Conservation (phyloP, 164 flowering plant genomes). For the Warburgia ugandensis region DNA sequence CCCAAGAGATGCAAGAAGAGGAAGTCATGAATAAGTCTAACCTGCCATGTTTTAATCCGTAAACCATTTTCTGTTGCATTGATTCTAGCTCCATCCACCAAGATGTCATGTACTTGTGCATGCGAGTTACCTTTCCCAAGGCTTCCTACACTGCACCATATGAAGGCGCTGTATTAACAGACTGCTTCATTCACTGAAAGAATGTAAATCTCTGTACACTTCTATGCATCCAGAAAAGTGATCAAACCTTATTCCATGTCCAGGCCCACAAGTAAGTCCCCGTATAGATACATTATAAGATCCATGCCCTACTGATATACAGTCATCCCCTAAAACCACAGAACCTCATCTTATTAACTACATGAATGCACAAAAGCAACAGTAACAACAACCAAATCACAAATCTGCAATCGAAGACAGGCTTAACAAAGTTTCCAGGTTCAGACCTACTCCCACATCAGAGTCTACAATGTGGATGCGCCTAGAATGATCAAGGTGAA, state of each 20-base stretch:
- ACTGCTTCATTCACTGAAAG: too few relatives aligned
- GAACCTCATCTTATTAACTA: not conserved
- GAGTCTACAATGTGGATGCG: not conserved
- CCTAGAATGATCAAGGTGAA: not conserved
- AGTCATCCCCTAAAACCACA: slow-evolving; percentile 4
- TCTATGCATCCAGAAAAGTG: not conserved
- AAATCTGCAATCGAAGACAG: too few relatives aligned
- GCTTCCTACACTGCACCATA: slow-evolving; percentile 7
- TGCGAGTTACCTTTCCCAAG: slow-evolving; percentile 1
- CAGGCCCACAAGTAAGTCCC: slow-evolving; percentile 6
- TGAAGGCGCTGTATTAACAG: not conserved
- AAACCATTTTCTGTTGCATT: slow-evolving; percentile 6
- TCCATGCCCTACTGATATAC: slow-evolving; percentile 4
- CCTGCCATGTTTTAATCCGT: slow-evolving; percentile 10
- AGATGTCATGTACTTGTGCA: not conserved
- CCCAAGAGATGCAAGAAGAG: not conserved
- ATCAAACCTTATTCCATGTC: slow-evolving; percentile 9
- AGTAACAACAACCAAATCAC: too few relatives aligned
- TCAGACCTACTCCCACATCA: not conserved
- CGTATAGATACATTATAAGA: not conserved
- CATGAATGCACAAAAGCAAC: not conserved
- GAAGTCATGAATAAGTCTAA: not conserved
- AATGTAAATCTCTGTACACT: too few relatives aligned
- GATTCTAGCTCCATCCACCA: slow-evolving; percentile 6
- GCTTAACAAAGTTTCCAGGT: too few relatives aligned